phyloP scores from a whole-genome alignment of 495 filamentous ascomycete genomes.

The Margaritispora aquatica region DNA sequence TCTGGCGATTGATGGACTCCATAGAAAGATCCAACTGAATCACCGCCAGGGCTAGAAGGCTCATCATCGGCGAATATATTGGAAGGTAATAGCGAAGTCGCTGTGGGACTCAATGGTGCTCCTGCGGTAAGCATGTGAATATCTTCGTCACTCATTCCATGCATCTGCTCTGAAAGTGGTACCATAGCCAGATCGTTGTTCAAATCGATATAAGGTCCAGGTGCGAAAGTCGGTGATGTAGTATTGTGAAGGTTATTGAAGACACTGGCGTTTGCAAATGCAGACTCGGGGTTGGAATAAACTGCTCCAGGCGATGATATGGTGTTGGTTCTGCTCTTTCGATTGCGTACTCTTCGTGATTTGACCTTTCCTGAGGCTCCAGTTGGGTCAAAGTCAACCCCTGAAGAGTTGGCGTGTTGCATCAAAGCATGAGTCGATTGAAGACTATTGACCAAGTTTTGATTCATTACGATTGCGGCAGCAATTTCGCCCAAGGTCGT shows the following conservation, averaged over 20 bases:
- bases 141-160: slow-evolving; percentile 35
- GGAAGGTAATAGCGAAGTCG: slow-evolving; percentile 69
- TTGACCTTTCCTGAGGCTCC: slow-evolving; percentile 35
- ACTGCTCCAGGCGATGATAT: slow-evolving; percentile 24
- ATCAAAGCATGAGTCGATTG: slow-evolving; percentile 9
- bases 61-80: slow-evolving; percentile 70
- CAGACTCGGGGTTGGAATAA: slow-evolving; percentile 18
- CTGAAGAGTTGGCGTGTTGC: slow-evolving; percentile 38
- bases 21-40: slow-evolving; percentile 28
- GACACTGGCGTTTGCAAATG: slow-evolving; percentile 18
- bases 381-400: slow-evolving; percentile 39
- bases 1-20: slow-evolving; percentile 61
- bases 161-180: slow-evolving; percentile 20
- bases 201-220: slow-evolving; percentile 45
- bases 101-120: slow-evolving; percentile 76
- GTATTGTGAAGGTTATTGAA: slow-evolving; percentile 29
- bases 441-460: slow-evolving; percentile 2
- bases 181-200: slow-evolving; percentile 32
- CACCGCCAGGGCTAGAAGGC: slow-evolving; percentile 39
- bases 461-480: slow-evolving; percentile 1
- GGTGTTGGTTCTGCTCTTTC: slow-evolving; percentile 47
- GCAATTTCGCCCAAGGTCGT: slow-evolving; percentile 6
- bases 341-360: slow-evolving; percentile 46
- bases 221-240: slow-evolving; percentile 41
- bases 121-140: slow-evolving; percentile 45